phyloP scores from a whole-genome alignment of 164 flowering plant genomes.

The Vitis rotundifolia region DNA sequence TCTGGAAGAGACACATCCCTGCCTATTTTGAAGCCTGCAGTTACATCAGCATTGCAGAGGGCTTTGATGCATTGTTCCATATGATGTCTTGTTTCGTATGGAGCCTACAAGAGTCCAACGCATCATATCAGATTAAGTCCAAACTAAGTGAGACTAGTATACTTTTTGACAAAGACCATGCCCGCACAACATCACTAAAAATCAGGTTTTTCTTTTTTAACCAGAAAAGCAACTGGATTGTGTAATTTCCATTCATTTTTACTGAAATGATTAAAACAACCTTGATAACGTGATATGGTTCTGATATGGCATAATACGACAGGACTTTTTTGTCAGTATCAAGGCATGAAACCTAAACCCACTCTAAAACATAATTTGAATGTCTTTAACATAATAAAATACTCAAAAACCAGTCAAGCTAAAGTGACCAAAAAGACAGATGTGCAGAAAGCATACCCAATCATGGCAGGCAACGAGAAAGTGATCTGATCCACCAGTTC shows the following conservation, averaged over 20 bases:
- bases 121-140: neutral
- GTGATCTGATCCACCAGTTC: constrained; percentile 68
- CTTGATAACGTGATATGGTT: neutral
- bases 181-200: too few relatives aligned
- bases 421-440: neutral
- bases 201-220: too few relatives aligned
- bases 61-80: constrained; percentile 75
- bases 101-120: constrained; percentile 39
- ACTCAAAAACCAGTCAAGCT: neutral
- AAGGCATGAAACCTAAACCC: neutral
- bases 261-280: neutral
- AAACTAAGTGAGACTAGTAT: too few relatives aligned
- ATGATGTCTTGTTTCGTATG: constrained; percentile 69
- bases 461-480: constrained; percentile 70
- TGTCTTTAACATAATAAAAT: too few relatives aligned
- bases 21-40: constrained; percentile 63
- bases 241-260: too few relatives aligned
- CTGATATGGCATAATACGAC: neutral
- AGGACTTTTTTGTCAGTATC: neutral
- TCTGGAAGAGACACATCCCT: constrained; percentile 70
- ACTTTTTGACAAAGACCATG: too few relatives aligned
- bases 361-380: neutral
- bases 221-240: too few relatives aligned
- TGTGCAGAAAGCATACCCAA: constrained; percentile 41
- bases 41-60: constrained; percentile 71